phyloP scores from a whole-genome alignment of 495 filamentous ascomycete species.

The Halenospora varia region DNA sequence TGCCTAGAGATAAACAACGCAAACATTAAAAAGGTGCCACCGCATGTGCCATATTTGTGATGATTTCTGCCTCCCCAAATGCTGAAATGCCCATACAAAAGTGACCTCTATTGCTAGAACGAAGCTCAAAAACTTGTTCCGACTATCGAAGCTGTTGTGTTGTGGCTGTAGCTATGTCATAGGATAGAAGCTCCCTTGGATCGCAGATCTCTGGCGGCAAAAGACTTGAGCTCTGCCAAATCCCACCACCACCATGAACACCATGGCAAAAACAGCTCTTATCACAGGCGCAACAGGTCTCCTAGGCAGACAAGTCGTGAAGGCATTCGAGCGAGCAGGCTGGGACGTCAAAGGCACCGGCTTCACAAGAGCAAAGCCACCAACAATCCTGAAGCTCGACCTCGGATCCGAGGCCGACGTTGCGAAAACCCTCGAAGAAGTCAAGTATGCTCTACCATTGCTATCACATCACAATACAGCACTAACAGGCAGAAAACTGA shows the following conservation, averaged over 20 bases:
- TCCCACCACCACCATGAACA: slow-evolving; percentile 3
- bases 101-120: no score
- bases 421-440: slow-evolving; percentile 54
- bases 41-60: no score
- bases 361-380: slow-evolving; percentile 64
- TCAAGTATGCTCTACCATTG: slow-evolving; percentile 45
- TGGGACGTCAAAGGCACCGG: slow-evolving; percentile 86
- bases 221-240: not conserved
- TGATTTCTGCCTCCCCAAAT: no score
- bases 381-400: slow-evolving; percentile 72
- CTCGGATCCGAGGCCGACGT: slow-evolving; percentile 59
- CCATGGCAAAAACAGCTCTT: slow-evolving; percentile 53
- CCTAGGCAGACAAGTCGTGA: slow-evolving; percentile 75
- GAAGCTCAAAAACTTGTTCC: no score
- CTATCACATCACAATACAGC: slow-evolving; percentile 3
- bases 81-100: no score
- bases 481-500: slow-evolving; percentile 10
- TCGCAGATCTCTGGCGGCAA: not conserved
- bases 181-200: not conserved
- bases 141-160: no score
- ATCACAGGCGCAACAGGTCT: slow-evolving; percentile 85
- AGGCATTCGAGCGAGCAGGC: slow-evolving; percentile 61
- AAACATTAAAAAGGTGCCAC: not conserved
- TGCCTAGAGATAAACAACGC: not conserved
- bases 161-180: not conserved